Evolutionary conservation across 1,139 yeast species (phyloP).

Genomic region (Waltiozyma sp.): DNA sequence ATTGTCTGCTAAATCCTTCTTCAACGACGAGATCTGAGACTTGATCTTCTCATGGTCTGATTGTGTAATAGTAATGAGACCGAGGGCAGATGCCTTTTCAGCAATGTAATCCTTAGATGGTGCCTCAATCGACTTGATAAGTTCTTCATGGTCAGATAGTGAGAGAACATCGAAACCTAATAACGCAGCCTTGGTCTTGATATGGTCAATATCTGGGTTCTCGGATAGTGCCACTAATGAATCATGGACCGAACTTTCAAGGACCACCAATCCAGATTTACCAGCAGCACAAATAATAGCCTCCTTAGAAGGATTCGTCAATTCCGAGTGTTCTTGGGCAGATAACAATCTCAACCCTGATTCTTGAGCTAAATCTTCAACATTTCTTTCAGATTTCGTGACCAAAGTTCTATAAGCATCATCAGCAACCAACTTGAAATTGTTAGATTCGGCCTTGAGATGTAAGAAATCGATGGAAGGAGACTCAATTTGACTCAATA

Average conservation of each 20-base stretch:
- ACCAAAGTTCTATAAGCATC: slow-evolving; percentile 1
- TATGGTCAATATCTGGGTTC: slow-evolving; percentile 18
- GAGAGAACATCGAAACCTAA: slow-evolving; percentile 21
- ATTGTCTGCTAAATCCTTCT: slow-evolving; percentile 13
- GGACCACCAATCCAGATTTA: slow-evolving; percentile 19
- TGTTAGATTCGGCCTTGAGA: slow-evolving; percentile 18
- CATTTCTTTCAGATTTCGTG: not conserved
- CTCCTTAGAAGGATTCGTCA: slow-evolving; percentile 6
- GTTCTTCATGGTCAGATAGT: slow-evolving; percentile 9
- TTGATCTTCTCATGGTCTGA: slow-evolving; percentile 18
- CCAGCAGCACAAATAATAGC: slow-evolving; percentile 14
- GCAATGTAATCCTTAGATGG: slow-evolving; percentile 4
- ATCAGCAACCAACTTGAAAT: slow-evolving; percentile 19
- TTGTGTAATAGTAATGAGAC: slow-evolving; percentile 2
- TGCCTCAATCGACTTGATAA: slow-evolving; percentile 12
- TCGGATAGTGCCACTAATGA: slow-evolving; percentile 12
- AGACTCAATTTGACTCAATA: slow-evolving; percentile 8
- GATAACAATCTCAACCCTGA: slow-evolving; percentile 2
- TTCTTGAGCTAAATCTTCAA: not conserved
- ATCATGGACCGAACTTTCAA: slow-evolving; percentile 22
- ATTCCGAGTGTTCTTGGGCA: slow-evolving; percentile 1
- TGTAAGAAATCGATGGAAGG: slow-evolving; percentile 19
- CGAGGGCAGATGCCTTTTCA: slow-evolving; percentile 1
- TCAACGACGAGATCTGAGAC: slow-evolving; percentile 18
- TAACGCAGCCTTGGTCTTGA: slow-evolving; percentile 19